Percentiles rank a stretch among this genome's conserved stretches.
These are phyloP conservation scores for Ophiostoma quercus DNA, from an alignment of 2,329 filamentous ascomycete species.

Conservation along the genomic window DNA sequence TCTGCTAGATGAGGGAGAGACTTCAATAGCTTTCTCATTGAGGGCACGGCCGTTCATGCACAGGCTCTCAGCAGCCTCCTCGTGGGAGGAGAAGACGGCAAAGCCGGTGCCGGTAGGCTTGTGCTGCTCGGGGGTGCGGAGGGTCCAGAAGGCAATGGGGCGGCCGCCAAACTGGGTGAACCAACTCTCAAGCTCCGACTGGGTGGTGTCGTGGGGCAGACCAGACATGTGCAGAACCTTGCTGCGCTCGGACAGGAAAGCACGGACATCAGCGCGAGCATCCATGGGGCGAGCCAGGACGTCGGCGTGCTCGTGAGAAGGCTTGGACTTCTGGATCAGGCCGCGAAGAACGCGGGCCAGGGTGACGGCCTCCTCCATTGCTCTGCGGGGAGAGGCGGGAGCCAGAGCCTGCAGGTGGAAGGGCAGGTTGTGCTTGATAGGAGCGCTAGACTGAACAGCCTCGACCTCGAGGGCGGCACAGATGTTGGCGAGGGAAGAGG, in stretches of 20 bases:
- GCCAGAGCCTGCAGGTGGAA: conserved; percentile 96
- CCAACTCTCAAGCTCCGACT: conserved; percentile 98
- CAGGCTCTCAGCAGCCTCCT: conserved; percentile 96
- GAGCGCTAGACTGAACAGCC: conserved; percentile 92
- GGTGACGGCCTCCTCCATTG: conserved; percentile 96
- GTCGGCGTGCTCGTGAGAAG: conserved; percentile 86
- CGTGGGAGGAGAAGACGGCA: conserved; percentile 96
- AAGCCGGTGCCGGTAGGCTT: conserved; percentile 99
- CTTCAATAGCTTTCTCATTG: conserved; percentile 98
- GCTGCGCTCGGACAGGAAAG: conserved; percentile 91
- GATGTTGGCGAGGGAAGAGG: conserved; percentile 93
- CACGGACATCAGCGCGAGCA: conserved; percentile 89
- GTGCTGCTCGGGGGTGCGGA: conserved; percentile 95
- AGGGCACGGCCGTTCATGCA: conserved; percentile 99
- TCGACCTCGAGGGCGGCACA: conserved; percentile 97
- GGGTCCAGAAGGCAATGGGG: conserved; percentile 97
- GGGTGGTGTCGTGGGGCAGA: conserved; percentile 93
- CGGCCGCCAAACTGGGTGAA: conserved; percentile 98
- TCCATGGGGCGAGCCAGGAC: conserved; percentile 94
- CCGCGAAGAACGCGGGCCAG: conserved; percentile 87
- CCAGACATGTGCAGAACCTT: conserved; percentile 98
- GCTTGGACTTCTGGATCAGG: conserved; percentile 92
- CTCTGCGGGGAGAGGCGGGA: conserved; percentile 87
- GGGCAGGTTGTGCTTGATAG: conserved; percentile 97
- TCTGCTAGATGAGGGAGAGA: conserved; percentile 93